A percentile compares a stretch with the other conserved stretches of the same genome.
Conservation (phyloP, 2,329 filamentous ascomycete genomes). For the Pseudofabraea citricarpa region DNA sequence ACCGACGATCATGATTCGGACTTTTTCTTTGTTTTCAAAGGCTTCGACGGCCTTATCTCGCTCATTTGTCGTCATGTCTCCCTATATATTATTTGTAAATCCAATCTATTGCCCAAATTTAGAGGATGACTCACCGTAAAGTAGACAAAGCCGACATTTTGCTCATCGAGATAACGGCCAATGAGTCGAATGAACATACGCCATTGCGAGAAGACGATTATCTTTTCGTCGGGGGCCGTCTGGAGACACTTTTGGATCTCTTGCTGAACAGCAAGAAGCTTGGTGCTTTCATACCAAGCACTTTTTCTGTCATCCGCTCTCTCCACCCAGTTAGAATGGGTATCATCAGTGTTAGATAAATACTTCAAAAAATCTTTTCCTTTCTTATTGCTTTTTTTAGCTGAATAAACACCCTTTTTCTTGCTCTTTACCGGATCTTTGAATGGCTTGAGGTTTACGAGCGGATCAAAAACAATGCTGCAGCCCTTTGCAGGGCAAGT, state of each 20-base stretch:
- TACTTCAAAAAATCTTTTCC: too few species aligned
- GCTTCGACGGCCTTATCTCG: conserved; percentile 38
- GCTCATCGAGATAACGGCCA: conserved; percentile 36
- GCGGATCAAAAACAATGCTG: too few species aligned
- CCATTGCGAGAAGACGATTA: conserved; percentile 56
- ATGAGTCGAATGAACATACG: conserved; percentile 44
- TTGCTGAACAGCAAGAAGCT: conserved; percentile 24
- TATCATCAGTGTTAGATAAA: too few species aligned
- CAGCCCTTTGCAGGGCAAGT: too few species aligned
- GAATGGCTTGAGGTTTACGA: too few species aligned
- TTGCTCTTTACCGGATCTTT: too few species aligned
- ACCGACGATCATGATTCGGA: conserved; percentile 45
- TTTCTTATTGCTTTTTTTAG: too few species aligned
- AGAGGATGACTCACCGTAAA: conserved; percentile 31
- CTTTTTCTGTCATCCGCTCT: too few species aligned
- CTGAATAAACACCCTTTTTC: too few species aligned
- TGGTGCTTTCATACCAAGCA: conserved; percentile 28
- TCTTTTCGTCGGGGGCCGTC: conserved; percentile 42
- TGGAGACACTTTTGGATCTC: too few species aligned
- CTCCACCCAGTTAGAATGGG: too few species aligned
- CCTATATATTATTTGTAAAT: conserved; percentile 25
- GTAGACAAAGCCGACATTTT: conserved; percentile 35
- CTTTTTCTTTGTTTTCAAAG: conserved; percentile 33
- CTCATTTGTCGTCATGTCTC: conserved; percentile 36
- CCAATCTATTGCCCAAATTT: not conserved